Evolutionary conservation across 1,284 basidiomycete genomes (phyloP), one percentile per base, ranked within the genome.

Genomic region (Fomes fomentarius): DNA sequence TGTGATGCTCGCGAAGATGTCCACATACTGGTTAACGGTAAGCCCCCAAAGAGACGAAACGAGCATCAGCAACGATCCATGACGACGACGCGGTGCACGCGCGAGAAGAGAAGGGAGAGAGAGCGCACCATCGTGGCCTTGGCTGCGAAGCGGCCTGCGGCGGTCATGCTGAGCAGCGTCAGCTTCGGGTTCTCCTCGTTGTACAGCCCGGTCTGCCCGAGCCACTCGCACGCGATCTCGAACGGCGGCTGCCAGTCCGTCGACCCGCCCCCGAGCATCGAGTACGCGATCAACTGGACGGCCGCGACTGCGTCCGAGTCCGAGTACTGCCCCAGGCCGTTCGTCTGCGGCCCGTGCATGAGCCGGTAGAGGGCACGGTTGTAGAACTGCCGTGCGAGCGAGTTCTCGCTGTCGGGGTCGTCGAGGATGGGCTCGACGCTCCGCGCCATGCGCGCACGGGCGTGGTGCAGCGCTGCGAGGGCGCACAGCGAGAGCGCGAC

Each of bases 251-350:
- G 77, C 90, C 91, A 93, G 63, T 85, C 81, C 17, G 78, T 80
- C 53, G 76, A 68, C 37, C 85, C 82, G 42, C 85, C 83, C 8
- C 82, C 83, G 61, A 90, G 72, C 47, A 87, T 74, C 43, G 85
- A 86, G 69, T 84, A 90, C 63, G 78, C 82, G 51, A 90, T 76
- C 52, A 92, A 79, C 69, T 89, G 87, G 38, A 91, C 66, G 3
- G 90, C 88, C 2, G 89, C 87, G 58, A 88, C 76, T 3, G 87
- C 90, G 61, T 91, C 87, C 43, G 75, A 75, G 52, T 88, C 87
- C 34, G 74, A 75, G 71, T 87, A 81, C 28, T 73, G 69, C 3
- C 81, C 81, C 30, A 74, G 73, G 50, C 76, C 68, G 49, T 78
- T 76, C 58, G 78, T 81, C 47, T 58, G 54, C 17, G 56, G 60